Conservation (phyloP, 2,329 filamentous ascomycete genomes). For the Colletotrichum tamarilloi region DNA sequence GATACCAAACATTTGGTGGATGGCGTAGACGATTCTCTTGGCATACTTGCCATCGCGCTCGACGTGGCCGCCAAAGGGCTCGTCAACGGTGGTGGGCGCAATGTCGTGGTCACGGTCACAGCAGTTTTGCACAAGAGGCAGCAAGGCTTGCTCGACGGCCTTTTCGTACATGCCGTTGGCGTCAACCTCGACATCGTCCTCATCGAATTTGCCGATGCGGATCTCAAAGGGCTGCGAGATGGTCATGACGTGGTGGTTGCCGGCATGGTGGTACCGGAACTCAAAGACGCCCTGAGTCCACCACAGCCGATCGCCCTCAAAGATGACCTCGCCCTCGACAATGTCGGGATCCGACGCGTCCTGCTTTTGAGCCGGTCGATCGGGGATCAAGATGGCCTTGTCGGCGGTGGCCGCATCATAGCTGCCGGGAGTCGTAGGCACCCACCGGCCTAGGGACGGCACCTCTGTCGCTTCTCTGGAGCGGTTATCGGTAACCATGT, state of each 20-base stretch:
- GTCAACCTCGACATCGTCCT: constrained; percentile 74
- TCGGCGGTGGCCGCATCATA: constrained; percentile 83
- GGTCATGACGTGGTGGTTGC: constrained; percentile 92
- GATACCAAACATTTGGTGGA: constrained; percentile 96
- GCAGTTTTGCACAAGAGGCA: constrained; percentile 90
- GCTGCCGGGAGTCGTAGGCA: constrained; percentile 79
- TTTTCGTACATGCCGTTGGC: constrained; percentile 70
- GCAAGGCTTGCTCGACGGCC: constrained; percentile 79
- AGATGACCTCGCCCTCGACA: constrained; percentile 84
- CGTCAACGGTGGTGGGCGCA: constrained; percentile 81
- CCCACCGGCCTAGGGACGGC: constrained; percentile 89
- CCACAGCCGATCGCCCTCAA: constrained; percentile 93
- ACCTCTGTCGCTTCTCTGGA: constrained; percentile 87
- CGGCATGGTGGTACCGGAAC: constrained; percentile 95
- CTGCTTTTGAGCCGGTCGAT: constrained; percentile 66
- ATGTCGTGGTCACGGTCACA: constrained; percentile 93
- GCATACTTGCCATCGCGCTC: constrained; percentile 91
- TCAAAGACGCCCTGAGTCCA: constrained; percentile 98
- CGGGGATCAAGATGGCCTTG: constrained; percentile 77
- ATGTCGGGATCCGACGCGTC: constrained; percentile 66
- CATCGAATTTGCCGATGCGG: constrained; percentile 81
- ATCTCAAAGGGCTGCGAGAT: constrained; percentile 95
- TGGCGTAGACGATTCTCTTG: constrained; percentile 90
- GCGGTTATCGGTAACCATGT: constrained; percentile 94
- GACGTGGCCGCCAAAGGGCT: constrained; percentile 85